Evolutionary conservation across 1,139 yeast species (phyloP), one percentile per base, ranked within the genome.

Genomic region (Arxiozyma bovina): DNA sequence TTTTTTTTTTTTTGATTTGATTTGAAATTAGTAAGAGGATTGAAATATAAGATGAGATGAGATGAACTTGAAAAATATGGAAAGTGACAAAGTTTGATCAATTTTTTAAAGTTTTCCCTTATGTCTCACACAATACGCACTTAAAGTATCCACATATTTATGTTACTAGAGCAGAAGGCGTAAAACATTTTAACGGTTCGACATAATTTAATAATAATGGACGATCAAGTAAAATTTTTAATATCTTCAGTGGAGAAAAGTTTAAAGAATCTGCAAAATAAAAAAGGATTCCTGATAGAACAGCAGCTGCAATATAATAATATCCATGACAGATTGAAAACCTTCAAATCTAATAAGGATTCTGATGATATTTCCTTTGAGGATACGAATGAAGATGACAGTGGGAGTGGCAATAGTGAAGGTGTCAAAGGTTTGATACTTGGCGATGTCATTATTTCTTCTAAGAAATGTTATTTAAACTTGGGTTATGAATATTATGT

Each of bases 401-500:
- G 52, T 23, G 57, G 53, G 21, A 61, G 52, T 23, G 57, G 53
- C 18, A 62, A 61, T 1, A 54, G 53, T 12, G 48, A 58, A 3
- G 60, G 57, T 2, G 62, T 62, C 4, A 66, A 60, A 42, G 74
- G 73, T 1, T 53, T 65, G 23, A 67, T 71, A 2, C 63, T 63
- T 20, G 77, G 74, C 1, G 71, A 65, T 42, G 60, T 65, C 18
- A 66, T 67, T 5, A 66, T 68, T 1, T 62, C 74, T n/a, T 63
- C 71, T 2, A 60, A 63, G 8, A 70, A 70, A 53, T 70, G 80
- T 4, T 74, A 74, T 62, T 75, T 81, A 3, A 71, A 74, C 50
- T 62, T 85, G 7, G 90, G 90, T 0, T 82, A 77, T 58, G 87
- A 82, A 7, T 82, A 81, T 60, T 83, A 80, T 65, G 80, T 76